Percentiles rank a stretch among this genome's conserved stretches.
phyloP scores from a whole-genome alignment of 2,329 filamentous ascomycete species.

The Fusarium sp. region DNA sequence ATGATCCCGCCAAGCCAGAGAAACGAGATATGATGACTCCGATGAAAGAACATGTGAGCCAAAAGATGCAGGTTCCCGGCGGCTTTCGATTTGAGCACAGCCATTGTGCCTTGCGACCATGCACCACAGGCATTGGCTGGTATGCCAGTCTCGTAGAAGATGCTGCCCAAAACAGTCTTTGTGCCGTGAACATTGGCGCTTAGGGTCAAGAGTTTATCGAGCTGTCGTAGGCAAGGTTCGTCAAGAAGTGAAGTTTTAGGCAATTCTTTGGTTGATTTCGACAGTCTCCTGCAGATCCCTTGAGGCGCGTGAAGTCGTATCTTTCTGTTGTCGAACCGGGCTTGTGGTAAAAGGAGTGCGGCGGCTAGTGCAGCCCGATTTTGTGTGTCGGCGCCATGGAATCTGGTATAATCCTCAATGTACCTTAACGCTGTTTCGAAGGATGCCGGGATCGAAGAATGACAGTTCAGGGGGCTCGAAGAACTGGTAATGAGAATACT shows the following conservation, averaged over 20 bases:
- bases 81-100: conserved; percentile 6
- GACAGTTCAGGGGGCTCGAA: not conserved
- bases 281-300: not conserved
- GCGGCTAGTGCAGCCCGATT: conserved; percentile 11
- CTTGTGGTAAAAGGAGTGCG: conserved; percentile 11
- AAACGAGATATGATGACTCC: conserved; percentile 11
- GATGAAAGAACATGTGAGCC: conserved; percentile 23
- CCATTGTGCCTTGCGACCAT: conserved; percentile 26
- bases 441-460: not conserved
- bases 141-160: conserved; percentile 21
- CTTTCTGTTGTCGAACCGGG: conserved; percentile 14
- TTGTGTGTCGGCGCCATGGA: conserved; percentile 3
- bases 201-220: conserved; percentile 20
- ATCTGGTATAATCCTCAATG: conserved; percentile 8
- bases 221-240: not conserved
- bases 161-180: conserved; percentile 23
- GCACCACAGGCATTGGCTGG: conserved; percentile 23
- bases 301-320: conserved; percentile 6
- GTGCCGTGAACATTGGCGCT: conserved; percentile 10
- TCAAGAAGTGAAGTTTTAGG: not conserved
- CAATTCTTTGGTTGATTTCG: not conserved
- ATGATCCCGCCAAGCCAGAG: conserved; percentile 19
- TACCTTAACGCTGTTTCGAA: conserved; percentile 11
- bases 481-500: not conserved
- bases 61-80: conserved; percentile 8